Conservation (phyloP, 169 alveolate genomes). For the Theileria luwenshuni region DNA sequence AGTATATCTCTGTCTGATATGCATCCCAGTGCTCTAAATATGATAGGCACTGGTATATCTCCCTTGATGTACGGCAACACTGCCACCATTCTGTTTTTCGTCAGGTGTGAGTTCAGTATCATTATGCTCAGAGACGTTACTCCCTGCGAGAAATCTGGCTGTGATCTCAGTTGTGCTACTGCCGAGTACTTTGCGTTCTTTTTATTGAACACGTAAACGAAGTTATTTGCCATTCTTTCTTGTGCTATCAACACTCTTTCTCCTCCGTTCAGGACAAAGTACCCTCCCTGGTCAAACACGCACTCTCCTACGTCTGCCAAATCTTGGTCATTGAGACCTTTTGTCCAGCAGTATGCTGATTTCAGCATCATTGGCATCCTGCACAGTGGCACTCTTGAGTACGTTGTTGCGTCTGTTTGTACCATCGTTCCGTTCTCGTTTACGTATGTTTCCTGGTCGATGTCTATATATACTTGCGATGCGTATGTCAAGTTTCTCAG, state of each 20-base stretch:
- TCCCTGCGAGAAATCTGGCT: slow-evolving; percentile 92
- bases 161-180: slow-evolving; percentile 96
- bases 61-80: slow-evolving; percentile 94
- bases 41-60: slow-evolving; percentile 94
- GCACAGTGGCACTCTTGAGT: slow-evolving; percentile 90
- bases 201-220: slow-evolving; percentile 96
- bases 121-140: slow-evolving; percentile 92
- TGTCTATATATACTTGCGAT: slow-evolving; percentile 82
- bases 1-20: slow-evolving; percentile 88
- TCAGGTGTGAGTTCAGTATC: slow-evolving; percentile 70
- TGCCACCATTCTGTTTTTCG: slow-evolving; percentile 88
- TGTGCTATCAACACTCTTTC: slow-evolving; percentile 99
- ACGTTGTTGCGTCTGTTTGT: slow-evolving; percentile 76
- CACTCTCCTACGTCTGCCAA: slow-evolving; percentile 95
- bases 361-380: slow-evolving; percentile 97
- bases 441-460: slow-evolving; percentile 83
- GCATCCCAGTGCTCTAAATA: slow-evolving; percentile 97
- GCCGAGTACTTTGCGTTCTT: slow-evolving; percentile 95
- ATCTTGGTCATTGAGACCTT: slow-evolving; percentile 84
- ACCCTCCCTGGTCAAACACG: slow-evolving; percentile 97
- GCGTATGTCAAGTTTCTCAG: slow-evolving; percentile 92
- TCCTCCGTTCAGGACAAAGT: slow-evolving; percentile 98
- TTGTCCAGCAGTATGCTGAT: slow-evolving; percentile 93
- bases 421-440: slow-evolving; percentile 75
- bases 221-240: slow-evolving; percentile 99